Evolutionary conservation across 148 eudicot genomes (phyloP).

Genomic region (Persicaria tinctoria): DNA sequence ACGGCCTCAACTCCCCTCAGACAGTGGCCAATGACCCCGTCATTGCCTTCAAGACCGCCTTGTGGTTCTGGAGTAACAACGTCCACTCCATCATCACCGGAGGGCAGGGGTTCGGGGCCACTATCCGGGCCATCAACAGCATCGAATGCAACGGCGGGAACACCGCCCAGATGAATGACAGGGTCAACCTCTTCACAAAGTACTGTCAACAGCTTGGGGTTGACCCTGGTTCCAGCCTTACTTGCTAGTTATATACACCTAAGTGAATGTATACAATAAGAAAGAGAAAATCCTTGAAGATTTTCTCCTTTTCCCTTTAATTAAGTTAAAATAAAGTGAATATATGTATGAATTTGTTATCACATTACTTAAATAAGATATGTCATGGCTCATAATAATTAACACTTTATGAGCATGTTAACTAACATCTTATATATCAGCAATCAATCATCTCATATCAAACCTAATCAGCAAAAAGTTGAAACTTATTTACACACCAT

Average conservation of each 20-base stretch:
- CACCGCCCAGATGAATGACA: slow-evolving; percentile 18
- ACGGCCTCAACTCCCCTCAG: slow-evolving; percentile 37
- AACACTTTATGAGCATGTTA: too few relatives aligned
- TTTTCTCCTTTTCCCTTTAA: not conserved
- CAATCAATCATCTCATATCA: too few relatives aligned
- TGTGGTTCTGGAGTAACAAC: slow-evolving; percentile 41
- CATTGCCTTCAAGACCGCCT: slow-evolving; percentile 29
- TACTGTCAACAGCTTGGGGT: slow-evolving; percentile 39
- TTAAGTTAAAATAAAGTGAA: not conserved
- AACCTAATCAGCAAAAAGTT: too few relatives aligned
- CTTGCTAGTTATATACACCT: slow-evolving; percentile 14
- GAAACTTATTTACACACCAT: too few relatives aligned
- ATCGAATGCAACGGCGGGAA: slow-evolving; percentile 29
- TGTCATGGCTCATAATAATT: too few relatives aligned
- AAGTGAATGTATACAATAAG: not conserved
- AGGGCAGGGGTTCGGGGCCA: slow-evolving; percentile 29
- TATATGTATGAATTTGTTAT: not conserved
- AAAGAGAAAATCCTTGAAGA: not conserved
- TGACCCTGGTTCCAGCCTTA: slow-evolving; percentile 25
- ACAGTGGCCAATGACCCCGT: slow-evolving; percentile 25
- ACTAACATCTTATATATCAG: too few relatives aligned
- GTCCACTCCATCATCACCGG: slow-evolving; percentile 24
- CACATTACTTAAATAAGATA: too few relatives aligned
- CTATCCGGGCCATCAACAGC: slow-evolving; percentile 32
- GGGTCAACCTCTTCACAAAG: slow-evolving; percentile 24